A percentile compares a stretch with the other conserved stretches of the same genome.
Evolutionary conservation across 345 rosid genomes (phyloP).

Genomic region (Acer saccharum): DNA sequence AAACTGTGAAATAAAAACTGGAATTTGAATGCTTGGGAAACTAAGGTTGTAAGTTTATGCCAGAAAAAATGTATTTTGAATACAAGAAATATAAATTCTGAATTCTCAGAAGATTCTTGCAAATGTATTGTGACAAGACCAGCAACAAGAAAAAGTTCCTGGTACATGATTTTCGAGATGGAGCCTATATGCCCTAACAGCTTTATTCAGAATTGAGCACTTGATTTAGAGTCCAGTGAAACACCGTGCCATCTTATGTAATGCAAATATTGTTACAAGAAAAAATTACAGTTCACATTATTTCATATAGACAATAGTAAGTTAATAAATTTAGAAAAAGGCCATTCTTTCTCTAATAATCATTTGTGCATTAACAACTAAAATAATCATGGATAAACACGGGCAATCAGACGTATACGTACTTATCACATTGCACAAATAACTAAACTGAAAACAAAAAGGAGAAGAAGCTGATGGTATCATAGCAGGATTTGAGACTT

Average conservation of each 20-base stretch:
- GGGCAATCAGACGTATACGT: too few species aligned
- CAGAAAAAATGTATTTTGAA: background rate
- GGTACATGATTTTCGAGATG: background rate
- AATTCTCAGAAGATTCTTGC: background rate
- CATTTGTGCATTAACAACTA: background rate
- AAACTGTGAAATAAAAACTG: constrained; percentile 9
- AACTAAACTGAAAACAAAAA: background rate
- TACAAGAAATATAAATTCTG: background rate
- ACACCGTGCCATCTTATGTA: background rate
- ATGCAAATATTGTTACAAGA: too few species aligned
- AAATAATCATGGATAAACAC: background rate
- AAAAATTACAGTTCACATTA: background rate
- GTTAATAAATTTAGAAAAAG: background rate
- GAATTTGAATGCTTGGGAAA: constrained; percentile 1
- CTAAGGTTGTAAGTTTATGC: background rate
- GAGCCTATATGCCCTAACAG: constrained; percentile 1
- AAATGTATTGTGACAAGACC: background rate
- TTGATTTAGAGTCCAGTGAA: background rate
- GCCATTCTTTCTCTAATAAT: background rate
- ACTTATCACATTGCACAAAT: background rate
- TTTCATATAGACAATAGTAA: background rate
- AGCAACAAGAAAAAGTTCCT: background rate
- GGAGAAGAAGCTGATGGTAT: background rate
- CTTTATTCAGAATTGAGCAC: background rate
- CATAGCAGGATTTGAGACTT: background rate